Conservation (phyloP, 106 monocot species). For the Phalaenopsis equestris region DNA sequence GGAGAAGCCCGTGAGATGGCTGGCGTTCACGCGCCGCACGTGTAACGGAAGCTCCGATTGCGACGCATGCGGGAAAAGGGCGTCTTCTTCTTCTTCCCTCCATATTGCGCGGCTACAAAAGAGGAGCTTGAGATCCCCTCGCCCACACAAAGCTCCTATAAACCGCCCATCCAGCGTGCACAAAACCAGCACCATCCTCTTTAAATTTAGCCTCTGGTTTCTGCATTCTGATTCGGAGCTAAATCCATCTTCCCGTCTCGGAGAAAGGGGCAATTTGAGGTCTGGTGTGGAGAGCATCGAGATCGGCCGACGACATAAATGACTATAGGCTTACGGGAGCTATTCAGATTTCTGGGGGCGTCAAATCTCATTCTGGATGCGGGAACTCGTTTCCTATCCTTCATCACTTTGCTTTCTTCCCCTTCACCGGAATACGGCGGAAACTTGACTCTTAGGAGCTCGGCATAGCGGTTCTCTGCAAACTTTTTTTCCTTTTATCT, state of each 20-base stretch:
- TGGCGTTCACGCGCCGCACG: too few species aligned
- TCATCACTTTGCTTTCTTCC: conserved; percentile 20
- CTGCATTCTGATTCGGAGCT: neutral
- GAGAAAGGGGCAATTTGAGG: neutral
- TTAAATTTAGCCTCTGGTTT: neutral
- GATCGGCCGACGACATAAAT: neutral
- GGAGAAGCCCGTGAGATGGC: too few species aligned
- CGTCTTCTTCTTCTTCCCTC: too few species aligned
- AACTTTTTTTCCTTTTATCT: neutral
- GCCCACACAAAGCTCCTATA: neutral
- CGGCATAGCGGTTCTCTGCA: neutral
- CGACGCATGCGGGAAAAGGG: too few species aligned
- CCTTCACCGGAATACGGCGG: conserved; percentile 33
- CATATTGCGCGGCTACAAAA: too few species aligned
- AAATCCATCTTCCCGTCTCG: neutral
- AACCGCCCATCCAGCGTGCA: neutral
- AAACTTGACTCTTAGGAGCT: conserved; percentile 11
- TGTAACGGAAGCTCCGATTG: too few species aligned
- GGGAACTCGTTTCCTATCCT: neutral
- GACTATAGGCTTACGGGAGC: neutral
- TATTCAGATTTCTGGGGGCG: neutral
- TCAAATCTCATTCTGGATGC: neutral
- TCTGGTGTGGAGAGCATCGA: neutral
- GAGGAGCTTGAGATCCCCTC: too few species aligned
- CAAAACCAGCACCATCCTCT: neutral